Percentiles rank a stretch among this genome's conserved stretches.
These are phyloP conservation scores for Cercophora sp. DNA, from an alignment of 495 filamentous ascomycete genomes.

Conservation along the genomic window DNA sequence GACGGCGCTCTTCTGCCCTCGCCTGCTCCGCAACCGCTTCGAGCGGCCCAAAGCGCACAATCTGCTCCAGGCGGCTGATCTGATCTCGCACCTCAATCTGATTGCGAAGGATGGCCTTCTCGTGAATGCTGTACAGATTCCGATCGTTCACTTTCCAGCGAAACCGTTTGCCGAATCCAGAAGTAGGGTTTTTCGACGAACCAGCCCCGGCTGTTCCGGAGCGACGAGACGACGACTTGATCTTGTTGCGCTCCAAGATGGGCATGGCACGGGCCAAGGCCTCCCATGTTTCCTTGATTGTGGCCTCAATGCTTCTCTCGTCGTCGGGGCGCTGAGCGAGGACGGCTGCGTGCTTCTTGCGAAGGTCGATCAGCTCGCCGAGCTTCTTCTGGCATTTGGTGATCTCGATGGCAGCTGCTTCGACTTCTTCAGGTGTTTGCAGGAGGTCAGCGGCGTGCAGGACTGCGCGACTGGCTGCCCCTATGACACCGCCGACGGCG, in stretches of 20 bases:
- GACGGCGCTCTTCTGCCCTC: neutral
- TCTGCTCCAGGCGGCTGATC: conserved; percentile 1
- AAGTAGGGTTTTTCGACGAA: neutral
- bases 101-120: conserved; percentile 4
- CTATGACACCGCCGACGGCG: neutral
- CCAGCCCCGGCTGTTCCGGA: neutral
- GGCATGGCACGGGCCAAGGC: neutral
- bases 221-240: neutral
- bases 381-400: conserved; percentile 4
- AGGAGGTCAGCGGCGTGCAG: conserved; percentile 2
- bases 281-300: conserved; percentile 6
- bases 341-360: neutral
- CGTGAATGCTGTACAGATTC: neutral
- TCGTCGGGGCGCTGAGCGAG: conserved; percentile 3
- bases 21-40: neutral
- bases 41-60: conserved; percentile 1
- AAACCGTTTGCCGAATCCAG: neutral
- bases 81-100: conserved; percentile 6
- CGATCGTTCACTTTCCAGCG: conserved; percentile 1
- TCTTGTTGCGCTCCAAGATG: conserved; percentile 7
- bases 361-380: conserved; percentile 4
- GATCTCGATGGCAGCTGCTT: neutral
- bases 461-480: neutral
- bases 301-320: conserved; percentile 1
- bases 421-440: conserved; percentile 3